Evolutionary conservation across 169 alveolate species (phyloP).

Genomic region (Plasmodium relictum): DNA sequence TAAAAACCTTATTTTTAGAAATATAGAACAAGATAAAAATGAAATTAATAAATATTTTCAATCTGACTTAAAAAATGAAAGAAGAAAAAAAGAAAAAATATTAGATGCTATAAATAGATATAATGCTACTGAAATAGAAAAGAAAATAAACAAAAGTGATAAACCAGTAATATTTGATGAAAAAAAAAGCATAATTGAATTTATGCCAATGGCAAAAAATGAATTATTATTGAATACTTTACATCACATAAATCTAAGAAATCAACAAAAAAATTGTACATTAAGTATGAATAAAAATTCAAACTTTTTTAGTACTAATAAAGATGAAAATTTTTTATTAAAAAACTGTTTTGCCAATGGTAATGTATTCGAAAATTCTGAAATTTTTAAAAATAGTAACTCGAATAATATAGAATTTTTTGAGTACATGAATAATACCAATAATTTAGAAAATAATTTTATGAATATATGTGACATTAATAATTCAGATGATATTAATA

Average conservation of each 20-base stretch:
- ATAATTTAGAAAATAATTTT: slow-evolving; percentile 1
- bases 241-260: slow-evolving; percentile 52
- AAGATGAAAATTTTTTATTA: slow-evolving; percentile 7
- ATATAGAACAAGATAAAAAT: background rate
- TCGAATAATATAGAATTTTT: background rate
- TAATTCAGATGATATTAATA: background rate
- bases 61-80: slow-evolving; percentile 11
- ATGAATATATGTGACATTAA: slow-evolving; percentile 3
- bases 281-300: slow-evolving; percentile 17
- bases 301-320: background rate
- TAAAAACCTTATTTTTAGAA: slow-evolving; percentile 30
- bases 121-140: too few relatives aligned
- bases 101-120: too few relatives aligned
- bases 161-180: slow-evolving; percentile 2
- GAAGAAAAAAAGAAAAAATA: background rate
- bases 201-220: slow-evolving; percentile 74
- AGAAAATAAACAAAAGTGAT: background rate
- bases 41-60: background rate
- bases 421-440: background rate
- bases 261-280: slow-evolving; percentile 13
- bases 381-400: background rate
- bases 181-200: slow-evolving; percentile 45
- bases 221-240: slow-evolving; percentile 59
- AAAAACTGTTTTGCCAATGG: background rate
- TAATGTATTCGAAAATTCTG: background rate